phyloP scores from a whole-genome alignment of 495 filamentous ascomycete genomes.

The Podospora anserina region DNA sequence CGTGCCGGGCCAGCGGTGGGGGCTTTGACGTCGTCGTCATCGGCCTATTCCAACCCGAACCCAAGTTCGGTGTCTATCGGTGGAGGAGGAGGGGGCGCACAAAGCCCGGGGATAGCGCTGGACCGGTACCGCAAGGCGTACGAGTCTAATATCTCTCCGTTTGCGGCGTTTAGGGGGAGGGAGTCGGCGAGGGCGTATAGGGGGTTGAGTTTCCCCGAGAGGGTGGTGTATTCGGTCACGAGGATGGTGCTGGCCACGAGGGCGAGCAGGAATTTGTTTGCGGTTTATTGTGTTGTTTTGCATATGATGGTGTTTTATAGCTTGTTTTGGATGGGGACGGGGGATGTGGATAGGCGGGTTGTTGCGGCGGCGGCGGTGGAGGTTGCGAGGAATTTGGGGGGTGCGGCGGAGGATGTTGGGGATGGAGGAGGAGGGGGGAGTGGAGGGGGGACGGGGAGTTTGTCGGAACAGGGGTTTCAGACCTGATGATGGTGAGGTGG shows the following conservation, averaged over 20 bases:
- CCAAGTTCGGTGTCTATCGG: conserved; percentile 62
- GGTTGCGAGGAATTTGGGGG: conserved; percentile 23
- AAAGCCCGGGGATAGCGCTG: conserved; percentile 59
- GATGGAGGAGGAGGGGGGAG: conserved; percentile 19
- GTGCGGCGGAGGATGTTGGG: conserved; percentile 18
- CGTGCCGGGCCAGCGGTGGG: conserved; percentile 57
- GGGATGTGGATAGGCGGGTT: conserved; percentile 37
- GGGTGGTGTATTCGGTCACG: conserved; percentile 85
- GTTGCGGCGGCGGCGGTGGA: conserved; percentile 19
- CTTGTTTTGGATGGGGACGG: conserved; percentile 77
- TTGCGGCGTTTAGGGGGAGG: conserved; percentile 88
- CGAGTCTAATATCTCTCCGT: conserved; percentile 91
- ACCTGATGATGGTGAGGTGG: conserved; percentile 10
- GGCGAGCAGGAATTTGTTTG: conserved; percentile 90
- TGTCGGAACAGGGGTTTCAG: conserved; percentile 42
- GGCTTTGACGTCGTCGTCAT: conserved; percentile 61
- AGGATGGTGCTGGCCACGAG: conserved; percentile 86
- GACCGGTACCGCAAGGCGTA: conserved; percentile 92
- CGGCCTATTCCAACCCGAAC: conserved; percentile 72
- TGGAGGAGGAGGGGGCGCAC: conserved; percentile 28
- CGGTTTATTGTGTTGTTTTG: conserved; percentile 84
- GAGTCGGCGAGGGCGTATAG: conserved; percentile 92
- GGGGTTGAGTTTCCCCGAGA: conserved; percentile 87
- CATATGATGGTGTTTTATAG: conserved; percentile 83
- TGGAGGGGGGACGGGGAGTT: conserved; percentile 16